These are phyloP conservation scores for Phytophthora capsici DNA, from an alignment of 352 stramenopile genomes.

Conservation along the genomic window DNA sequence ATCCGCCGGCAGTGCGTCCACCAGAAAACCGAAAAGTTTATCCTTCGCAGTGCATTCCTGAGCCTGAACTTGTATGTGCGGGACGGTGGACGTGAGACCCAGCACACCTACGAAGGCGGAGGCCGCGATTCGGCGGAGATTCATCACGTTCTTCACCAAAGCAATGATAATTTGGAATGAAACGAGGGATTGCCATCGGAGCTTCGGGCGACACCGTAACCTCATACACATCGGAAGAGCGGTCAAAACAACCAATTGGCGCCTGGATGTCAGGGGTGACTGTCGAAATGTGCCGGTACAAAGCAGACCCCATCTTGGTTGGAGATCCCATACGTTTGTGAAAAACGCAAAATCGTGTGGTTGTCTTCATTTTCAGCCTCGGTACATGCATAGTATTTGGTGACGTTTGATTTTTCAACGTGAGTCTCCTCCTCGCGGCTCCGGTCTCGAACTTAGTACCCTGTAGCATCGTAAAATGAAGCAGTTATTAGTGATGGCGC, in stretches of 20 bases:
- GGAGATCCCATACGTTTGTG: conserved; percentile 32
- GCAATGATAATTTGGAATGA: conserved; percentile 30
- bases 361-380: conserved; percentile 6
- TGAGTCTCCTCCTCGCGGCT: no score
- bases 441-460: no score
- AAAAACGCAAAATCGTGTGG: conserved; percentile 24
- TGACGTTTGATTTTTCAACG: background rate
- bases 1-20: conserved; percentile 33
- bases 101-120: conserved; percentile 23
- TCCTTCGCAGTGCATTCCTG: conserved; percentile 34
- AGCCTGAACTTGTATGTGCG: conserved; percentile 19
- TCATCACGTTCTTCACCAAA: conserved; percentile 24
- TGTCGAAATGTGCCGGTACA: conserved; percentile 21
- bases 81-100: conserved; percentile 10
- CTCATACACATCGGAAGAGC: conserved; percentile 30
- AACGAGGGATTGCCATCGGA: background rate
- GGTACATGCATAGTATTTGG: background rate
- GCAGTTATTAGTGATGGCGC: no score
- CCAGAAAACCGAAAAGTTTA: conserved; percentile 34
- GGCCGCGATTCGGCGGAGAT: conserved; percentile 24
- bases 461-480: no score
- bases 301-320: conserved; percentile 17
- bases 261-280: conserved; percentile 1
- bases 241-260: conserved; percentile 16
- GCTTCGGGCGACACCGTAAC: conserved; percentile 5